A percentile compares a stretch with the other conserved stretches of the same genome.
Evolutionary conservation across 1,139 yeast species (phyloP).

Genomic region (Candida sp.): DNA sequence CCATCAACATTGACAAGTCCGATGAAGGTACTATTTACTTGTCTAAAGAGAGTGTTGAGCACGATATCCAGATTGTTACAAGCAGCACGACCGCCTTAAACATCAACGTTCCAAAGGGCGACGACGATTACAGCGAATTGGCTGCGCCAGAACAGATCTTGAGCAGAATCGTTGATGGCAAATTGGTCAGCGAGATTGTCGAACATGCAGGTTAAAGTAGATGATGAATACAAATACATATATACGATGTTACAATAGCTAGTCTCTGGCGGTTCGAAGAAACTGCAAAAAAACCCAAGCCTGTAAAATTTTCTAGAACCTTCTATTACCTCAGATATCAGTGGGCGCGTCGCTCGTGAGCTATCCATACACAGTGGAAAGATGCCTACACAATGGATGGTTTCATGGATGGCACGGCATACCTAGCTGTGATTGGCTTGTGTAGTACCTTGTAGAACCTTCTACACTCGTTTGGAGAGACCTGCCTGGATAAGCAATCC

Average conservation of each 20-base stretch:
- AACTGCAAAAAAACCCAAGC: neutral
- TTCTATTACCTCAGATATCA: neutral
- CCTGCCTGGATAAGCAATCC: too few relatives aligned
- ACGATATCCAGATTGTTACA: slow-evolving; percentile 71
- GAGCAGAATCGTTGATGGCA: slow-evolving; percentile 52
- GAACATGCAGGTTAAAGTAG: slow-evolving; percentile 46
- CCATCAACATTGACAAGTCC: slow-evolving; percentile 85
- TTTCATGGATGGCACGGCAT: too few relatives aligned
- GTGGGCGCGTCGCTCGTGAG: neutral
- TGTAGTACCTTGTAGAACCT: too few relatives aligned
- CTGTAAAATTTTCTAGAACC: neutral
- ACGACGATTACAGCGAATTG: slow-evolving; percentile 63
- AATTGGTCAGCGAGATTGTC: slow-evolving; percentile 45
- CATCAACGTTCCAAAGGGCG: slow-evolving; percentile 73
- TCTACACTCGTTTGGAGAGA: too few relatives aligned
- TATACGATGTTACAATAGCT: neutral
- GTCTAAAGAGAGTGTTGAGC: slow-evolving; percentile 67
- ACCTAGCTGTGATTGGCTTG: too few relatives aligned
- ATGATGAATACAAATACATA: neutral
- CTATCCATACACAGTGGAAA: too few relatives aligned
- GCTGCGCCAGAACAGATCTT: slow-evolving; percentile 91
- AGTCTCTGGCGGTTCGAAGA: neutral
- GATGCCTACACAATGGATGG: too few relatives aligned
- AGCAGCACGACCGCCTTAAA: slow-evolving; percentile 87
- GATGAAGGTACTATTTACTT: slow-evolving; percentile 87